A percentile compares a stretch with the other conserved stretches of the same genome.
Evolutionary conservation across 2,329 filamentous ascomycete species (phyloP).

Genomic region (Fusarium brevicatenulatum): DNA sequence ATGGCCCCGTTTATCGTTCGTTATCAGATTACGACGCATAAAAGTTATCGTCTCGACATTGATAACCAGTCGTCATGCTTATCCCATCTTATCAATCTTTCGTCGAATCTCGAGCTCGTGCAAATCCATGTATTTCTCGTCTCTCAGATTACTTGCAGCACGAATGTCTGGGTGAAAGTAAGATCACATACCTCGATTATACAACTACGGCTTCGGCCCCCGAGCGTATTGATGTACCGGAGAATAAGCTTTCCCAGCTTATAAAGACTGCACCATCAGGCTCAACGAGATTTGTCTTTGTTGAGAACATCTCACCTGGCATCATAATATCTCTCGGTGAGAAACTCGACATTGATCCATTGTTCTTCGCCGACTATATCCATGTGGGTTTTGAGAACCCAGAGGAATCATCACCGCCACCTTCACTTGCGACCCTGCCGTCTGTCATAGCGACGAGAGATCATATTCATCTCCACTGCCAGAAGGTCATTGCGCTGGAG

Average conservation of each 20-base stretch:
- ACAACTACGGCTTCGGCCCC: rapidly evolving
- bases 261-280: rapidly evolving
- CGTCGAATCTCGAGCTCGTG: background rate
- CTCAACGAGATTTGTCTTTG: rapidly evolving
- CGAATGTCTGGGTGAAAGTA: rapidly evolving
- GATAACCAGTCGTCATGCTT: background rate
- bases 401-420: rapidly evolving
- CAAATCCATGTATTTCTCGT: background rate
- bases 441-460: rapidly evolving
- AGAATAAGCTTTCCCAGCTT: rapidly evolving
- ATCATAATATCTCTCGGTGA: rapidly evolving
- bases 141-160: rapidly evolving
- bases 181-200: background rate
- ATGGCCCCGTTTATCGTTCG: background rate
- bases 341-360: rapidly evolving
- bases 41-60: background rate
- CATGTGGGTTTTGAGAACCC: background rate
- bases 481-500: rapidly evolving
- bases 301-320: rapidly evolving
- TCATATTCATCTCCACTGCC: background rate
- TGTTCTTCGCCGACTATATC: background rate
- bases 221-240: rapidly evolving
- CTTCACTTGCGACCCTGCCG: rapidly evolving
- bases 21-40: background rate
- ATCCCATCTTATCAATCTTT: background rate